phyloP scores from a whole-genome alignment of 2,329 filamentous ascomycete genomes.

The Epicoccum sorghinum region DNA sequence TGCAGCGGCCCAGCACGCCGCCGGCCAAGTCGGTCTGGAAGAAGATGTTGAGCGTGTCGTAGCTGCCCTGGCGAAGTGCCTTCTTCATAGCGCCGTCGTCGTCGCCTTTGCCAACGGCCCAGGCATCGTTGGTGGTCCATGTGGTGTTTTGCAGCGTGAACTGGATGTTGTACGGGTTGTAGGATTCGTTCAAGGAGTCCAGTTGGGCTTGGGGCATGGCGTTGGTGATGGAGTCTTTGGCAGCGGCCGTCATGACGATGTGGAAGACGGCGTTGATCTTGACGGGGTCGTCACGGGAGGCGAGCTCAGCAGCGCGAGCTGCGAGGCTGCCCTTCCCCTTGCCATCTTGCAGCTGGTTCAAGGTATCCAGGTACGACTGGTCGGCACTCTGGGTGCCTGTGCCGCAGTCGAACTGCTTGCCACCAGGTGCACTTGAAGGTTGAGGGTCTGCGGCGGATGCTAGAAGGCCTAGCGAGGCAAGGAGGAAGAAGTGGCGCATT shows the following conservation, averaged over 20 bases:
- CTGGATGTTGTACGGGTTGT: conserved; percentile 57
- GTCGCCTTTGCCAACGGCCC: conserved; percentile 57
- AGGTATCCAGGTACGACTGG: conserved; percentile 46
- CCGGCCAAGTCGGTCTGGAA: conserved; percentile 61
- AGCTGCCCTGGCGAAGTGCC: conserved; percentile 59
- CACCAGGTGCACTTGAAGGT: conserved; percentile 7
- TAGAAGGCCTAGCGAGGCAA: conserved; percentile 40
- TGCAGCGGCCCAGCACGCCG: conserved; percentile 61
- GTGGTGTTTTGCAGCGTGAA: conserved; percentile 58
- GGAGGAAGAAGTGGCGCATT: conserved; percentile 39
- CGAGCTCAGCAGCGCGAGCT: conserved; percentile 33
- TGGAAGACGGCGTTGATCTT: conserved; percentile 54
- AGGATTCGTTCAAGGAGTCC: conserved; percentile 50
- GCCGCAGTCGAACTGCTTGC: conserved; percentile 53
- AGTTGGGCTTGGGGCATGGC: conserved; percentile 49
- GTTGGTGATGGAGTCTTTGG: conserved; percentile 48
- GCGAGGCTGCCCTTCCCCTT: conserved; percentile 31
- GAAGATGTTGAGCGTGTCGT: conserved; percentile 63
- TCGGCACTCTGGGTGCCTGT: conserved; percentile 46
- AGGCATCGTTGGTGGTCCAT: conserved; percentile 60
- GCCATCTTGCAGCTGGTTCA: conserved; percentile 42
- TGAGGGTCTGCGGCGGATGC: conserved; percentile 24
- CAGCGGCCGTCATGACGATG: conserved; percentile 48
- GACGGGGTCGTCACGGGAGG: conserved; percentile 40
- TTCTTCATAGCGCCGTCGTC: conserved; percentile 60